These are phyloP conservation scores for Alternaria sp. DNA, from an alignment of 2,329 filamentous ascomycete species.

Conservation along the genomic window DNA sequence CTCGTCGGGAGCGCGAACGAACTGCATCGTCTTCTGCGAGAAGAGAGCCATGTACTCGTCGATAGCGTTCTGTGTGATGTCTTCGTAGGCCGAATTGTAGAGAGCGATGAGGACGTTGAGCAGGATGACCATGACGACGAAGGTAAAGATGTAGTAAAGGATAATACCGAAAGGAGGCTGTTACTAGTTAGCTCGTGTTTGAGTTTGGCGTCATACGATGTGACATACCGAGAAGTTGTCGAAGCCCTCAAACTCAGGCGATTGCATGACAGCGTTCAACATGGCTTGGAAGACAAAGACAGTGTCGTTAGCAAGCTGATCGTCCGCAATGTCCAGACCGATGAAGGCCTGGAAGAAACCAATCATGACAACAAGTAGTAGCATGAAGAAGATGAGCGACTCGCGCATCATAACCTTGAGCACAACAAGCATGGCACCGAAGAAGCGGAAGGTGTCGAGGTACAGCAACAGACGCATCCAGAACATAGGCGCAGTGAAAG, in stretches of 20 bases:
- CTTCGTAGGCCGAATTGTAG: constrained; percentile 95
- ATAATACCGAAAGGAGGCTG: constrained; percentile 87
- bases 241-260: constrained; percentile 87
- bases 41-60: constrained; percentile 97
- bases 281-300: constrained; percentile 79
- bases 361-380: constrained; percentile 81
- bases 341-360: constrained; percentile 94
- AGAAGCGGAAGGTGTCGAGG: constrained; percentile 91
- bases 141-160: constrained; percentile 97
- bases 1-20: constrained; percentile 94
- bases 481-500: constrained; percentile 94
- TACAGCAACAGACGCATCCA: constrained; percentile 93
- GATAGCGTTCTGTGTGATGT: constrained; percentile 89
- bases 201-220: neutral
- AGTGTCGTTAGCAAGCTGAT: constrained; percentile 67
- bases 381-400: constrained; percentile 93
- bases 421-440: constrained; percentile 97
- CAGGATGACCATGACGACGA: constrained; percentile 93
- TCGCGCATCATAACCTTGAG: constrained; percentile 73
- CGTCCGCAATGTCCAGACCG: constrained; percentile 84
- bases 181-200: constrained; percentile 7
- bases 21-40: constrained; percentile 93
- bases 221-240: constrained; percentile 73
- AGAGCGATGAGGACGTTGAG: constrained; percentile 96
- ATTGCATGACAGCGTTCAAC: constrained; percentile 90